Evolutionary conservation across 1,139 yeast genomes (phyloP).

Genomic region (Lodderomyces oxycetoniae): DNA sequence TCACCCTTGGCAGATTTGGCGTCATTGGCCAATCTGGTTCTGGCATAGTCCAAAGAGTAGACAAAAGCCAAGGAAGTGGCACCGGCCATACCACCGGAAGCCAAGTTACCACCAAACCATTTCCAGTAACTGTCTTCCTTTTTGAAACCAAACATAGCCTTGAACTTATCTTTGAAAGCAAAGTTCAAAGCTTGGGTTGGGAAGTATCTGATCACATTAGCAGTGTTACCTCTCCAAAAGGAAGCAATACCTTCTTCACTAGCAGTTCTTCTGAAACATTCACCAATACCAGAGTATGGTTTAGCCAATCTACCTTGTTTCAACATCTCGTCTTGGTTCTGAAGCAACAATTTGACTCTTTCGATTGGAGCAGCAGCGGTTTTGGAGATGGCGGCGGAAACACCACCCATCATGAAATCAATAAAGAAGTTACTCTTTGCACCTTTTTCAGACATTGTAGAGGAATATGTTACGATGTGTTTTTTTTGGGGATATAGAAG

Average conservation of each 20-base stretch:
- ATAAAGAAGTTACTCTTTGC: constrained; percentile 22
- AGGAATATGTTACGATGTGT: too few species aligned
- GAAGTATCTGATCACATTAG: constrained; percentile 53
- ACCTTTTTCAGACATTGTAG: constrained; percentile 9
- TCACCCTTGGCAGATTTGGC: constrained; percentile 47
- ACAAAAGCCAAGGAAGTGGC: constrained; percentile 53
- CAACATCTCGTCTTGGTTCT: constrained; percentile 52
- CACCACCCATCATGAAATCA: constrained; percentile 54
- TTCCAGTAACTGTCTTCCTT: constrained; percentile 47
- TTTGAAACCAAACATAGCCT: constrained; percentile 50
- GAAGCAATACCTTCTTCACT: constrained; percentile 49
- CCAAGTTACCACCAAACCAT: constrained; percentile 54
- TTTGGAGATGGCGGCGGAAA: constrained; percentile 54
- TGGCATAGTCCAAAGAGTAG: constrained; percentile 52
- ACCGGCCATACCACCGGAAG: constrained; percentile 55
- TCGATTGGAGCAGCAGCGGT: constrained; percentile 55
- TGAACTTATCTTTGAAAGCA: constrained; percentile 51
- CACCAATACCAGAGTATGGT: constrained; percentile 47
- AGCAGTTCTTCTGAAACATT: constrained; percentile 51
- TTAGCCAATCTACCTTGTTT: constrained; percentile 51
- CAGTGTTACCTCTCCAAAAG: constrained; percentile 58
- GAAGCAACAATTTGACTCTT: constrained; percentile 51
- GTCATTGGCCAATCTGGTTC: constrained; percentile 54
- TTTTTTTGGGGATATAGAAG: constrained; percentile 10
- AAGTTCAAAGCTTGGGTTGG: constrained; percentile 53